Evolutionary conservation across 2,329 filamentous ascomycete genomes (phyloP).

Genomic region (Phoma sp.): DNA sequence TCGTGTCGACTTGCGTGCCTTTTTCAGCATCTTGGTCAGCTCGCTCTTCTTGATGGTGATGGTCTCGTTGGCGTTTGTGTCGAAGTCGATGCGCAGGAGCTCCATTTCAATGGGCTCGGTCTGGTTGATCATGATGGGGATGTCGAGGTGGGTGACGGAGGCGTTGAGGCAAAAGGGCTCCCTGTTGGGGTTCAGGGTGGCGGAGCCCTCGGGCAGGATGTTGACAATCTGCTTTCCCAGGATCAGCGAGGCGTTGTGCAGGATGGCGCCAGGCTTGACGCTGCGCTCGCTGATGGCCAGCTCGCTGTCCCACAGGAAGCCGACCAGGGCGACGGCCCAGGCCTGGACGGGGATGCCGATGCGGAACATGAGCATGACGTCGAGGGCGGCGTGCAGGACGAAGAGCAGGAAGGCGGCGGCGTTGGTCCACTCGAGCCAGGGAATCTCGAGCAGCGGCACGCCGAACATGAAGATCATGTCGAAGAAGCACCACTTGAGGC

Average conservation of each 20-base stretch:
- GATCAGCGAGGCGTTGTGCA: slow-evolving; percentile 92
- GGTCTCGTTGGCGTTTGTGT: slow-evolving; percentile 78
- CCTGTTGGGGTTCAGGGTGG: slow-evolving; percentile 81
- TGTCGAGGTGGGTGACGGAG: slow-evolving; percentile 63
- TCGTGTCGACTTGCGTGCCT: slow-evolving; percentile 65
- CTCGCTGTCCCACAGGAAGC: slow-evolving; percentile 90
- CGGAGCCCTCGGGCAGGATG: slow-evolving; percentile 94
- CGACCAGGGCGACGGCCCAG: slow-evolving; percentile 75
- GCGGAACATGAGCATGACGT: slow-evolving; percentile 92
- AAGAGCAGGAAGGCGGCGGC: slow-evolving; percentile 75
- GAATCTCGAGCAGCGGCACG: slow-evolving; percentile 85
- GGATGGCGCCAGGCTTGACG: slow-evolving; percentile 84
- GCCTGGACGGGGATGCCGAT: slow-evolving; percentile 78
- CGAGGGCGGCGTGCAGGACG: slow-evolving; percentile 71
- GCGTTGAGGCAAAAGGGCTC: slow-evolving; percentile 81
- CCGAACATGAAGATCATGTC: slow-evolving; percentile 89
- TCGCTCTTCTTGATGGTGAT: slow-evolving; percentile 78
- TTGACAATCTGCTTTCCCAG: slow-evolving; percentile 97
- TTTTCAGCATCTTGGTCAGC: slow-evolving; percentile 75
- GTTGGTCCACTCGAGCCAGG: slow-evolving; percentile 93
- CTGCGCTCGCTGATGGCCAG: slow-evolving; percentile 90
- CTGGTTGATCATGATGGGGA: slow-evolving; percentile 93
- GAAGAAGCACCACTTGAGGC: slow-evolving; percentile 90
- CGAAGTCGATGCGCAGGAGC: slow-evolving; percentile 83
- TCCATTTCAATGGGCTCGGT: slow-evolving; percentile 89